Evolutionary conservation across 1,284 basidiomycete genomes (phyloP), one percentile per base, ranked within the genome.

Genomic region (Ganoderma multipileum): DNA sequence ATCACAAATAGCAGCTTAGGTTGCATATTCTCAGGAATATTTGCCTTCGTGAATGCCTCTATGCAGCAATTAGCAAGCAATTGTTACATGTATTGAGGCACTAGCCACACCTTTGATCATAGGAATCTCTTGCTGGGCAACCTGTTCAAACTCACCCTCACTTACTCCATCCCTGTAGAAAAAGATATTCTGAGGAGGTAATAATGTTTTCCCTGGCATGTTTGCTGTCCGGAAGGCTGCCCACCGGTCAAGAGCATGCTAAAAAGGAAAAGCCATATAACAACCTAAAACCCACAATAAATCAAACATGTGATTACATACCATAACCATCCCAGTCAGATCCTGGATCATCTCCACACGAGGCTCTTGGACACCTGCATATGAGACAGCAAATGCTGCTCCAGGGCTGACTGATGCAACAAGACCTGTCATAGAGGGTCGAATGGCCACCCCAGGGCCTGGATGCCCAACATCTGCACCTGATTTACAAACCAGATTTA

Each of bases 91-190:
- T 23, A 26, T 14, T 26, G 41, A 38, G 7, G 12, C n/a, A 38
- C 12, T 39, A 36, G 14, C 8, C 63, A 39, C 65, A 87, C 88
- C 75, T 71, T 81, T 75, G 60, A 91, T 84, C 0, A 80, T 79
- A 1, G 71, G 44, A 8, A 88, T 82, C 71, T 91, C 89, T 0
- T 77, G 62, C 3, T 76, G 68, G 0, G 78, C 81, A 1, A 89
- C 86, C 3, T 75, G 74, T 5, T 77, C 75, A 63, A 84, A 88
- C 70, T 91, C 89, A 1, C 89, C 89, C 71, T 91, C 90, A 1
- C 88, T 90, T 1, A 92, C 81, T 0, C 90, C 90, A 75, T 91
- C 90, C 2, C 90, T 81, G 79, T 84, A 91, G 68, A 91, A 85
- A 1, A 89, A 71, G 3, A 91, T 76, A 7, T 72, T 69, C 1